Conservation (phyloP, 768 basidiomycete species). For the Boletales sp. region DNA sequence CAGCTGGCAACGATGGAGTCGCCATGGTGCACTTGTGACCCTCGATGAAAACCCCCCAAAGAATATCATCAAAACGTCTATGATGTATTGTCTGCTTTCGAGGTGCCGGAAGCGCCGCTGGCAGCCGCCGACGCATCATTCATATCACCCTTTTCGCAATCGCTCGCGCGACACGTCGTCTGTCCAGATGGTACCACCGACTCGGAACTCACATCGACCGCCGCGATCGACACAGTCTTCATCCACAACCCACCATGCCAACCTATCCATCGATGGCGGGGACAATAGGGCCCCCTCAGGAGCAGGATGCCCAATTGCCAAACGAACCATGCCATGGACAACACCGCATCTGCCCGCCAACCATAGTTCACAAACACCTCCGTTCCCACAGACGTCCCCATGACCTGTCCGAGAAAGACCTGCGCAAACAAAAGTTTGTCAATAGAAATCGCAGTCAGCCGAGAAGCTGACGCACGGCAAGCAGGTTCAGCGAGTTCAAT, state of each 20-base stretch:
- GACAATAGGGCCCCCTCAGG: conserved; percentile 57
- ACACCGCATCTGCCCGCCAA: conserved; percentile 57
- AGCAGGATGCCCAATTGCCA: conserved; percentile 55
- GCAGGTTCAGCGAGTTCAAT: conserved; percentile 67
- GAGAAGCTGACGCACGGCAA: conserved; percentile 44
- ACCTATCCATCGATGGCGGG: conserved; percentile 48
- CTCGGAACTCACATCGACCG: no score
- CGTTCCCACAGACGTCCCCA: conserved; percentile 75
- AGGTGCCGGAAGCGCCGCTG: not conserved
- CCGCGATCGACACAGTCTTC: not conserved
- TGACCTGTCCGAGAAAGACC: conserved; percentile 74
- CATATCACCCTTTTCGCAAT: conserved; percentile 4
- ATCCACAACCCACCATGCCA: conserved; percentile 19
- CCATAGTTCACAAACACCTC: conserved; percentile 63
- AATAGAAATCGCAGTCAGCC: not conserved
- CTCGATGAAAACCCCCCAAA: no score
- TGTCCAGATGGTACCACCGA: not conserved
- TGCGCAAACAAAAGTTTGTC: conserved; percentile 3
- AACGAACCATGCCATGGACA: conserved; percentile 55
- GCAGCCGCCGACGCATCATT: not conserved
- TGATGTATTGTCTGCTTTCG: not conserved
- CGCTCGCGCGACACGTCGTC: not conserved
- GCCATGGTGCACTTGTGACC: no score
- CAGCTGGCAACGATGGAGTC: no score
- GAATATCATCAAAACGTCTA: not conserved